phyloP scores from a whole-genome alignment of 2,329 filamentous ascomycete species.

The Allantophomopsis lycopodina region DNA sequence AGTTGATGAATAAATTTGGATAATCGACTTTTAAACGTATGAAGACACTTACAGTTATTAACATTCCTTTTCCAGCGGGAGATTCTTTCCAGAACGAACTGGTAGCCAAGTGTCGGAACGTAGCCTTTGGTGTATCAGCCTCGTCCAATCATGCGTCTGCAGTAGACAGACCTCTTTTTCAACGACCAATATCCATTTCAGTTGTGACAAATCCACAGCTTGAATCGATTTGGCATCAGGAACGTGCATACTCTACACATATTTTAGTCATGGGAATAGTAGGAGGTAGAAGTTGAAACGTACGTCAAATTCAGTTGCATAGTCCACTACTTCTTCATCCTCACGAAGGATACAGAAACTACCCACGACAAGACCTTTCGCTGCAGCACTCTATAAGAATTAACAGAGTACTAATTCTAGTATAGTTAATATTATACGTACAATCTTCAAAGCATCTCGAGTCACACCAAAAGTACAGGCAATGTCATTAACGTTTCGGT shows the following conservation, averaged over 20 bases:
- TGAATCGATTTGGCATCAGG: slow-evolving; percentile 37
- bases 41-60: slow-evolving; percentile 43
- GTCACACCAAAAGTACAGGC: slow-evolving; percentile 54
- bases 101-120: slow-evolving; percentile 52
- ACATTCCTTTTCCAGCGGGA: slow-evolving; percentile 39
- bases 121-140: slow-evolving; percentile 41
- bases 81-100: slow-evolving; percentile 38
- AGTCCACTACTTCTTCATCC: slow-evolving; percentile 28
- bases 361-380: slow-evolving; percentile 59
- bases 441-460: slow-evolving; percentile 56
- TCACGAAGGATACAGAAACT: slow-evolving; percentile 30
- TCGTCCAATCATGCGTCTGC: not conserved
- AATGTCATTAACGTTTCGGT: slow-evolving; percentile 61
- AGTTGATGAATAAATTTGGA: not conserved
- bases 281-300: not conserved
- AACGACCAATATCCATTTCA: slow-evolving; percentile 57
- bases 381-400: slow-evolving; percentile 47
- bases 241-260: slow-evolving; percentile 41
- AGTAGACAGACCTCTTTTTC: slow-evolving; percentile 55
- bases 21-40: not conserved
- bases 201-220: slow-evolving; percentile 29
- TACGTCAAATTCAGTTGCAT: slow-evolving; percentile 23
- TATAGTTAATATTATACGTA: slow-evolving; percentile 22
- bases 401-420: not conserved
- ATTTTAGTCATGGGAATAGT: too few relatives aligned